Evolutionary conservation across 805 yeast genomes (phyloP).

Genomic region (Candida jianshihensis): DNA sequence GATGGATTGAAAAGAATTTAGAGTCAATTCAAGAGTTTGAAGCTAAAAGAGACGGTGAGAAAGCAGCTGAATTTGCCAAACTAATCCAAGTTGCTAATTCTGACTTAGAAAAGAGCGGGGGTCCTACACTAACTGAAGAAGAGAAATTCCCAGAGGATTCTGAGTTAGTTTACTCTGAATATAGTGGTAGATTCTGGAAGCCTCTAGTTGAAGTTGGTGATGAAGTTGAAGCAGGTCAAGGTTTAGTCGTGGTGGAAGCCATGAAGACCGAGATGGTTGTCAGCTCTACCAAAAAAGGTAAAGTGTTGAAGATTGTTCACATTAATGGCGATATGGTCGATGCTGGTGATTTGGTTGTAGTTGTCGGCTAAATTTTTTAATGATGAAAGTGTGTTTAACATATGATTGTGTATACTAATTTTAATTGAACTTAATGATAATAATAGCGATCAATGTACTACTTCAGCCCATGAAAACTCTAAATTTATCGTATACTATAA

Average conservation of each 20-base stretch:
- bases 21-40: conserved; percentile 67
- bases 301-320: conserved; percentile 66
- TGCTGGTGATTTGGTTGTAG: conserved; percentile 92
- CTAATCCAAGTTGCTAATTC: conserved; percentile 77
- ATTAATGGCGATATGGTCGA: conserved; percentile 94
- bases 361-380: conserved; percentile 35
- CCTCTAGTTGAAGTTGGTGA: conserved; percentile 77
- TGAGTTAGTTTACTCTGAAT: conserved; percentile 84
- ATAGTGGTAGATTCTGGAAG: conserved; percentile 97
- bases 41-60: conserved; percentile 67
- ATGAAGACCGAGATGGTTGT: conserved; percentile 98
- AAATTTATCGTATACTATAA: too few relatives aligned
- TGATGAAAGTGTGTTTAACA: background rate
- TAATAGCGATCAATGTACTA: too few relatives aligned
- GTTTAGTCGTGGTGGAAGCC: conserved; percentile 87
- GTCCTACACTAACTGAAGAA: conserved; percentile 34
- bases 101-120: conserved; percentile 54
- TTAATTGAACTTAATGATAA: too few relatives aligned
- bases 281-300: conserved; percentile 61
- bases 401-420: background rate
- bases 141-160: conserved; percentile 72
- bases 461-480: too few relatives aligned
- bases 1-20: conserved; percentile 70
- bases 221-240: conserved; percentile 64
- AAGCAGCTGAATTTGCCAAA: conserved; percentile 77